Base-by-base conservation (phyloP, 306 rosid genomes). In the Cucumis hystrix region DNA sequence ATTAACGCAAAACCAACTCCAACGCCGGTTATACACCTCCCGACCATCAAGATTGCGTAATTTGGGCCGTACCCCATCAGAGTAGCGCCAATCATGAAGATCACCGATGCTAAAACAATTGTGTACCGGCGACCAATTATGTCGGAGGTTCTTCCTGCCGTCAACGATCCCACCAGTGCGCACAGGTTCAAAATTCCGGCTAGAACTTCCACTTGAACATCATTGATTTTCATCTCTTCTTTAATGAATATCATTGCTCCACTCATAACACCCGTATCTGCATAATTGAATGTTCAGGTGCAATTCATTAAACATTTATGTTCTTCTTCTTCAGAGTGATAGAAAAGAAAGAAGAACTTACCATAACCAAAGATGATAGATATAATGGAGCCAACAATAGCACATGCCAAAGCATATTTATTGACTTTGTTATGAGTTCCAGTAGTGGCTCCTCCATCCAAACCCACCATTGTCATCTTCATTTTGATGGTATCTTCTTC, bases 181-280 rank as follows among this genome's bases (percentile, higher is more conserved):
- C 93, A 95, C 1, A 92, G 16, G 76, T 92, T 95, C 14, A 92
- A 75, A 28, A 95, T 95, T 33, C 92, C 98, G 10, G 93, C 97
- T 0, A 95, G 87, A 21, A 92, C 80, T 77, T 84, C 89, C n/a
- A 90, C 90, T 79, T 90, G 88, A 7, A 79, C 73, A 15, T 95
- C 98, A 10, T 37, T 86, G 81, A 92, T 95, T 63, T 84, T 80
- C 5, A 95, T 65, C 14, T 92, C 98, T 1, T 95, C 98, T 76
- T 95, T 80, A 41, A 95, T 95, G 86, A 90, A 95, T 69, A 92
- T 45, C 90, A 90, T 79, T 10, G 98, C 98, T 59, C 97, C 98
- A 81, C 97, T 90, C 98, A 95, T 95, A 3, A 95, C 98, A 23
- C 97, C 98, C 0, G 96, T 90, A 54, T 92, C 97, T 92, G 82